Evolutionary conservation across 768 basidiomycete genomes (phyloP), one percentile per base, ranked within the genome.

Genomic region (Boletus barrowsii): DNA sequence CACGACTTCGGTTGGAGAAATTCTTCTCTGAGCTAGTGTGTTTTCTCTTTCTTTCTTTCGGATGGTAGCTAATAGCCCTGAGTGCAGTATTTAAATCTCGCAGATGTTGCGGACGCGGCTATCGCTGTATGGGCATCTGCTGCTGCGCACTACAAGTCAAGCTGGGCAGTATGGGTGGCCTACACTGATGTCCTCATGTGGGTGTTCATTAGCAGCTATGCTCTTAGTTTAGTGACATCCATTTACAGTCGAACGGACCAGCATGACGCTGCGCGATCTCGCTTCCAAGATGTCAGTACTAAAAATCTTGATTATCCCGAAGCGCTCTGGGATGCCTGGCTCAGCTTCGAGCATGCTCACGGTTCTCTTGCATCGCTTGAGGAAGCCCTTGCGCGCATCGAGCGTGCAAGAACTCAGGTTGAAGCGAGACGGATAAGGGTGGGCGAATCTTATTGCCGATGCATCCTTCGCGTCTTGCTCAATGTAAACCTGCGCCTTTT

Each of bases 241-340:
- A 22, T 41, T 42, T 17, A 22, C 60, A 84, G 84, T 60, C 81
- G 81, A 66, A 71, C 78, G 35, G 76, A 79, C 54, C 75, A 74
- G 59, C 73, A 83, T 48, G 78, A 83, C 15, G 73, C 80, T 43
- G 88, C 88, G 3, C 83, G 93, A 39, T 74, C 78, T 22, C 73
- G 83, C 8, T 96, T 91, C 68, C 70, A 74, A 40, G 83, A 86
- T 55, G 75, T 89, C 5, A 80, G 84, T 29, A 74, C 76, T 42
- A 88, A 88, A 67, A 82, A 86, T 47, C 62, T 98, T 37, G 96
- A 99, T 70, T 98, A 94, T 88, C 94, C 97, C 0, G 96, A 99
- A 69, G 88, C 87, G 10, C 75, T 98, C 9, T 96, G 91, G 86
- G 91, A 94, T 51, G 87, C 90, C 1, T 96, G 92, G 90, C 64